phyloP scores from a whole-genome alignment of 192 early-diverging fungal species.

The Coemansia sp. region DNA sequence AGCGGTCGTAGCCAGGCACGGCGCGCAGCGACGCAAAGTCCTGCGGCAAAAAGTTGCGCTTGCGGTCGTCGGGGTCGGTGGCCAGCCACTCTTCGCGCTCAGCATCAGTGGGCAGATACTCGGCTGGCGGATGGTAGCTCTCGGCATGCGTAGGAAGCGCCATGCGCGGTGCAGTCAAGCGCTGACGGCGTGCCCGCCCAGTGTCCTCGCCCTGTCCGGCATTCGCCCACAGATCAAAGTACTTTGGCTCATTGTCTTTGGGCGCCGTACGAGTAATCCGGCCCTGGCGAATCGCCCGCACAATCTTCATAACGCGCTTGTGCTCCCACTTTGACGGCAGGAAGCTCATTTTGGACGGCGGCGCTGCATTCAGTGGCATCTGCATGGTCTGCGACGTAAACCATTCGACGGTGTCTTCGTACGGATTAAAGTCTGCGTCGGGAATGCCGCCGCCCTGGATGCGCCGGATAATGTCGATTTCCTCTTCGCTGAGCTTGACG shows the following conservation, averaged over 20 bases:
- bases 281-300: constrained; percentile 89
- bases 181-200: constrained; percentile 50
- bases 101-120: constrained; percentile 84
- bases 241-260: constrained; percentile 60
- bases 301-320: constrained; percentile 95
- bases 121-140: constrained; percentile 95
- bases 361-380: constrained; percentile 84
- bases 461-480: constrained; percentile 90
- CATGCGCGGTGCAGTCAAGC: constrained; percentile 89
- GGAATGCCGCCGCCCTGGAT: constrained; percentile 80
- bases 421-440: constrained; percentile 85
- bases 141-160: constrained; percentile 86
- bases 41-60: constrained; percentile 60
- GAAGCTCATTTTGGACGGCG: constrained; percentile 94
- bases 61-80: constrained; percentile 74
- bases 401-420: constrained; percentile 93
- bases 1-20: constrained; percentile 85
- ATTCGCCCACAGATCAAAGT: constrained; percentile 88
- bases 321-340: constrained; percentile 94
- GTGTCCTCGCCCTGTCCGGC: constrained; percentile 61
- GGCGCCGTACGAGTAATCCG: constrained; percentile 67
- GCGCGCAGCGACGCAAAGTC: constrained; percentile 70
- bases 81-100: constrained; percentile 81
- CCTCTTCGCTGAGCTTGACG: constrained; percentile 81
- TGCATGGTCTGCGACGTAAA: constrained; percentile 82